Conservation (phyloP, 1,139 yeast species). For the Eremothecium coryli region DNA sequence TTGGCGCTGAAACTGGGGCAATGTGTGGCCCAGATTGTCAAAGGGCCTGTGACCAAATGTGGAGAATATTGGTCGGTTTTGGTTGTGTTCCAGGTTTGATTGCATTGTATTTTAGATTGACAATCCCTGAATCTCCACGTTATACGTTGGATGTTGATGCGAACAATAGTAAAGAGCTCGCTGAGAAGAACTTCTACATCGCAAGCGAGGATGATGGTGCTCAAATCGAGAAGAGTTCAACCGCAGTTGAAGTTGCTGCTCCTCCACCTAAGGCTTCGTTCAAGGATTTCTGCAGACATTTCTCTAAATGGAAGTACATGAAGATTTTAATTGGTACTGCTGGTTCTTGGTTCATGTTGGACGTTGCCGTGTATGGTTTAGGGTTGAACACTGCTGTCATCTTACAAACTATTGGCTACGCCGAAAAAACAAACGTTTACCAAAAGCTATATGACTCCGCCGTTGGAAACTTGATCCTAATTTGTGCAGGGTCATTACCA, state of each 20-base stretch:
- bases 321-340: conserved; percentile 87
- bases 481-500: conserved; percentile 87
- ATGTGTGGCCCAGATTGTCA: conserved; percentile 58
- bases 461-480: conserved; percentile 80
- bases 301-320: conserved; percentile 81
- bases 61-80: conserved; percentile 82
- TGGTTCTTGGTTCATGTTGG: conserved; percentile 92
- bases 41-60: conserved; percentile 82
- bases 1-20: conserved; percentile 40
- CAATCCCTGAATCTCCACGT: conserved; percentile 92
- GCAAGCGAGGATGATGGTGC: conserved; percentile 41
- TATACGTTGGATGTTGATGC: conserved; percentile 66
- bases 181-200: conserved; percentile 54
- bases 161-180: conserved; percentile 36
- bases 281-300: conserved; percentile 57
- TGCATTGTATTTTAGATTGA: conserved; percentile 81
- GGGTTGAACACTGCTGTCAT: conserved; percentile 71
- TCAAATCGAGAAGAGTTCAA: conserved; percentile 34
- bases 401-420: conserved; percentile 77
- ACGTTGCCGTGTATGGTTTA: conserved; percentile 89
- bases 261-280: conserved; percentile 42
- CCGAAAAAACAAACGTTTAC: conserved; percentile 56
- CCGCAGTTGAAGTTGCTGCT: conserved; percentile 34
- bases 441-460: conserved; percentile 60
- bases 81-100: conserved; percentile 82